Percentiles rank a stretch among this genome's conserved stretches.
Evolutionary conservation across 1,284 basidiomycete species (phyloP).

Genomic region (Ustilago curta): DNA sequence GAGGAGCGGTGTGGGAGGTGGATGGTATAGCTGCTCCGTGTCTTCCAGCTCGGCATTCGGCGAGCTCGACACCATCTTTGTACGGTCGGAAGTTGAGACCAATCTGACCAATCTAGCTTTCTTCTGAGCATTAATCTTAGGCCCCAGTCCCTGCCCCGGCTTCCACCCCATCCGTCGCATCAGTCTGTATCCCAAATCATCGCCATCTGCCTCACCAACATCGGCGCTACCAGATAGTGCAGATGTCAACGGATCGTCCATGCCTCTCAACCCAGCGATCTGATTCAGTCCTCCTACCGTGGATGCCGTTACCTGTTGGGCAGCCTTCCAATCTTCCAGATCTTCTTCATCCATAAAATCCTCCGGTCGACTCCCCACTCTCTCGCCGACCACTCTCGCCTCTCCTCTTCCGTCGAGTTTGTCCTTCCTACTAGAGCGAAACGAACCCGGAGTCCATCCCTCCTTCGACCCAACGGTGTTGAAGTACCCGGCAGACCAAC

Average conservation of each 20-base stretch:
- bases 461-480: constrained; percentile 96
- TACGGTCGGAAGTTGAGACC: constrained; percentile 12
- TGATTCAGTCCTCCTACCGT: constrained; percentile 12
- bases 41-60: constrained; percentile 70
- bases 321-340: constrained; percentile 81
- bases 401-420: constrained; percentile 12
- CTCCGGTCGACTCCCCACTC: constrained; percentile 75
- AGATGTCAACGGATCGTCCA: neutral
- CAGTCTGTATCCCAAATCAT: constrained; percentile 71
- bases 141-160: constrained; percentile 90
- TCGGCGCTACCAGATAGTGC: neutral
- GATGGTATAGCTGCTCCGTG: constrained; percentile 80
- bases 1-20: constrained; percentile 78
- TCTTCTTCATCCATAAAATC: constrained; percentile 99
- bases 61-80: constrained; percentile 1
- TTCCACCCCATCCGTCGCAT: constrained; percentile 96
- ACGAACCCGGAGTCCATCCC: constrained; percentile 93
- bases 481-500: constrained; percentile 96
- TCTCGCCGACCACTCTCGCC: constrained; percentile 54
- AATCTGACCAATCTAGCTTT: constrained; percentile 72
- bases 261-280: constrained; percentile 13
- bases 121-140: constrained; percentile 83
- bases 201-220: neutral
- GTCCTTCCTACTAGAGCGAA: constrained; percentile 72
- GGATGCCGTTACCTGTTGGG: constrained; percentile 73